Percentiles rank a stretch among this genome's conserved stretches.
phyloP scores from a whole-genome alignment of 495 filamentous ascomycete species.

The Darksidea phi region DNA sequence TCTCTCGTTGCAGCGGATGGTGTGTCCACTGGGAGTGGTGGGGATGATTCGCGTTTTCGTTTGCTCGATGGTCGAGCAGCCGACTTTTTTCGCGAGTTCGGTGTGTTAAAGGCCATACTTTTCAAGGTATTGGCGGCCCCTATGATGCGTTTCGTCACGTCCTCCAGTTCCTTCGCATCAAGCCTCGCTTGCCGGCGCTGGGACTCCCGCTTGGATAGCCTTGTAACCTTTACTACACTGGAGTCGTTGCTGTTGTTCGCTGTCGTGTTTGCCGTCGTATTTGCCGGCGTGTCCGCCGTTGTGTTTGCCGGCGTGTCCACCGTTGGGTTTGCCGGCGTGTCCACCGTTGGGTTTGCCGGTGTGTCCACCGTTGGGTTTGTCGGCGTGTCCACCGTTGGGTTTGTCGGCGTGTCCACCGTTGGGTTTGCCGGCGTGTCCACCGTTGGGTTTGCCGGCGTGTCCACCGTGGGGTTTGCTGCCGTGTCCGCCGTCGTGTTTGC shows the following conservation, averaged over 20 bases:
- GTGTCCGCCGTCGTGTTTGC: too few relatives aligned
- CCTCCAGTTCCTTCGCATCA: constrained; percentile 54
- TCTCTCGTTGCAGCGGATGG: constrained; percentile 15
- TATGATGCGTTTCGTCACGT: constrained; percentile 59
- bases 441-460: too few relatives aligned
- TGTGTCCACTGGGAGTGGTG: constrained; percentile 1
- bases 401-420: too few relatives aligned
- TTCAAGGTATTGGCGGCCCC: constrained; percentile 38
- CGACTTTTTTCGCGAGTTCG: constrained; percentile 5
- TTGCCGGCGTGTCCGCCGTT: too few relatives aligned
- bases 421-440: too few relatives aligned
- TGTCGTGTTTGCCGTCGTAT: too few relatives aligned
- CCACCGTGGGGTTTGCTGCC: too few relatives aligned
- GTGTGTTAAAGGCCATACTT: constrained; percentile 15
- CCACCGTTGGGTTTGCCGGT: too few relatives aligned
- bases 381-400: too few relatives aligned
- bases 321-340: too few relatives aligned
- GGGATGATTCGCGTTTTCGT: constrained; percentile 39
- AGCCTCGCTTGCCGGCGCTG: constrained; percentile 60
- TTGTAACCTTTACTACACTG: constrained; percentile 89
- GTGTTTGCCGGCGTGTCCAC: too few relatives aligned
- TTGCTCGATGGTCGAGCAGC: constrained; percentile 34
- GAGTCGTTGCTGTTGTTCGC: constrained; percentile 87
- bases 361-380: too few relatives aligned
- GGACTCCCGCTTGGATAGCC: constrained; percentile 61